Percentiles rank a stretch among this genome's conserved stretches.
phyloP scores from a whole-genome alignment of 192 early-diverging fungal genomes.

The Entrophospora sp. region DNA sequence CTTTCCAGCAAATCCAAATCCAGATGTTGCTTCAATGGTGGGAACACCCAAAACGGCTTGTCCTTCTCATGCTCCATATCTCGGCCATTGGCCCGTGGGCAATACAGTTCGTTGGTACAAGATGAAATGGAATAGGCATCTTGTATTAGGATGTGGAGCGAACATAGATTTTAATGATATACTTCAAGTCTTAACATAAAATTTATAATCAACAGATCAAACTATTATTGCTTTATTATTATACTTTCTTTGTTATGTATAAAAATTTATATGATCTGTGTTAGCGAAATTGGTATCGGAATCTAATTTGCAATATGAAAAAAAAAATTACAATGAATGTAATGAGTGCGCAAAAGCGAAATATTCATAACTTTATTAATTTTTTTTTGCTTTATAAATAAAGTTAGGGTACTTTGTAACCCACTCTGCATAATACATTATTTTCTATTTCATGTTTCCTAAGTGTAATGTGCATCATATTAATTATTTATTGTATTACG shows the following conservation, averaged over 20 bases:
- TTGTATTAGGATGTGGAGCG: constrained; percentile 13
- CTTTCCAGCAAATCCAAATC: not conserved
- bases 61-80: not conserved
- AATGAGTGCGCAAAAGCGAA: not conserved
- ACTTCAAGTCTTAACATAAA: constrained; percentile 4
- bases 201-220: constrained; percentile 13
- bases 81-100: not conserved
- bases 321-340: not conserved
- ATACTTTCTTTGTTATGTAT: not conserved
- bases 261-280: constrained; percentile 14
- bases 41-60: not conserved
- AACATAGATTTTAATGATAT: constrained; percentile 7
- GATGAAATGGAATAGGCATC: constrained; percentile 14
- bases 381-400: not conserved
- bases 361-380: not conserved
- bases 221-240: not conserved
- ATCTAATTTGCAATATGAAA: constrained; percentile 10
- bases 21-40: not conserved
- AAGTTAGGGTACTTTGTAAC: not conserved
- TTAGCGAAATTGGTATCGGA: constrained; percentile 11
- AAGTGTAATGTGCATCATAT: not conserved
- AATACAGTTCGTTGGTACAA: constrained; percentile 6
- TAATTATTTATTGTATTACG: constrained; percentile 5
- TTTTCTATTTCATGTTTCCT: not conserved
- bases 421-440: not conserved